Percentiles rank a stretch among this genome's conserved stretches.
These are phyloP conservation scores for Phaeophleospora eucalypticola DNA, from an alignment of 2,329 filamentous ascomycete genomes.

Conservation along the genomic window DNA sequence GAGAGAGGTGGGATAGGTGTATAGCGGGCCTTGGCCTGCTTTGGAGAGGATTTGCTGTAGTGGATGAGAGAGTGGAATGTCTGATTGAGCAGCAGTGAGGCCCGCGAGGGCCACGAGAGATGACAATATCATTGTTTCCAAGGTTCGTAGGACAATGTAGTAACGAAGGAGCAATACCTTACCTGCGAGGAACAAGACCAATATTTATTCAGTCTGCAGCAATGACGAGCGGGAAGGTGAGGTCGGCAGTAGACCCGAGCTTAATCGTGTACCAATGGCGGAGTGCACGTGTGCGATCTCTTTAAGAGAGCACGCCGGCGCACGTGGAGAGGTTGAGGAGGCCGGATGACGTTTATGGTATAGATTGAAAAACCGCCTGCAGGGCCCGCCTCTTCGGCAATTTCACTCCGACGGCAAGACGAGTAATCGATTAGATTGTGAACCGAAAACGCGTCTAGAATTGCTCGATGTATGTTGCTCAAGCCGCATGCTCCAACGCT, in stretches of 20 bases:
- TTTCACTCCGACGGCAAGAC: too few relatives aligned
- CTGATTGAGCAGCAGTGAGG: constrained; percentile 25
- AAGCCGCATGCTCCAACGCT: neutral
- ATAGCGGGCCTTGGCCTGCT: constrained; percentile 49
- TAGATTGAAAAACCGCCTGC: too few relatives aligned
- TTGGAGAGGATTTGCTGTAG: constrained; percentile 55
- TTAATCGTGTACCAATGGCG: constrained; percentile 4
- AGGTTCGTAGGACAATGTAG: neutral
- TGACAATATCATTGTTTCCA: constrained; percentile 12
- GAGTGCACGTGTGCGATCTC: constrained; percentile 3
- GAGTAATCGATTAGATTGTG: too few relatives aligned
- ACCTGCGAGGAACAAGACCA: neutral
- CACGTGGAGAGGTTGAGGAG: neutral
- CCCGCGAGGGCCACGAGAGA: constrained; percentile 10
- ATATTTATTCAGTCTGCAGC: constrained; percentile 1
- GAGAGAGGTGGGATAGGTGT: constrained; percentile 59
- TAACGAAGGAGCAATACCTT: neutral
- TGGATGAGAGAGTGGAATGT: constrained; percentile 41
- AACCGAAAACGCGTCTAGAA: too few relatives aligned
- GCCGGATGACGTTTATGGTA: neutral
- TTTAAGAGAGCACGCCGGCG: neutral
- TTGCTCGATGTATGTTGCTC: too few relatives aligned
- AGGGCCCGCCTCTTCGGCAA: too few relatives aligned
- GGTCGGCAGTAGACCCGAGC: neutral
- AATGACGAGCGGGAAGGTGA: neutral